Percentiles rank a stretch among this genome's conserved stretches.
Evolutionary conservation across 441 rosid species (phyloP).

Genomic region (Pelargonium australe): DNA sequence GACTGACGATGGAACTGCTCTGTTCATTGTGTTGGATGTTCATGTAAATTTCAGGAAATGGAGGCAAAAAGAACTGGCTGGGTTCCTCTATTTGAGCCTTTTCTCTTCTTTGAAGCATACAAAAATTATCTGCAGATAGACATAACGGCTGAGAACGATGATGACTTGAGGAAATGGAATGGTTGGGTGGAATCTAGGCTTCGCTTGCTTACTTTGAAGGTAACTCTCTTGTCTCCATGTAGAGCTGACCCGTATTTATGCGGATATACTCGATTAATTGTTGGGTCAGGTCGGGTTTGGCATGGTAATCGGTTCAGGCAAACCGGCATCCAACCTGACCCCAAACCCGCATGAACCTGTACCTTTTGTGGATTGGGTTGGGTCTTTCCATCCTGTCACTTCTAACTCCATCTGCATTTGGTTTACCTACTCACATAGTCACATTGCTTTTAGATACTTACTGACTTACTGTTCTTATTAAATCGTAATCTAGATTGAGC

Average conservation of each 20-base stretch:
- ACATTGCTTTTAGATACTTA: no score
- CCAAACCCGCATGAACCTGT: no score
- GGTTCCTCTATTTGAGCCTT: constrained; percentile 27
- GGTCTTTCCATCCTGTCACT: no score
- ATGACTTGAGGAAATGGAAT: constrained; percentile 27
- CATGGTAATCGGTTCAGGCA: no score
- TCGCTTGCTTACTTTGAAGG: constrained; percentile 25
- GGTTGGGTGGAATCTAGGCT: constrained; percentile 34
- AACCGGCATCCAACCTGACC: no score
- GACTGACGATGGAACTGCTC: not conserved
- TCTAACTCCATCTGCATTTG: no score
- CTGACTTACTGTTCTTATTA: not conserved
- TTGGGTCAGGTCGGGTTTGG: no score
- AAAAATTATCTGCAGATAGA: constrained; percentile 28
- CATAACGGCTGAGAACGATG: constrained; percentile 21
- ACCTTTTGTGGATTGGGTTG: no score
- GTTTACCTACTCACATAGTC: no score
- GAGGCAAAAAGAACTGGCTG: constrained; percentile 22
- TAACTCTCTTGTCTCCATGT: not conserved
- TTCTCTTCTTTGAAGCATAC: constrained; percentile 26
- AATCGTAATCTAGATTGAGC: constrained; percentile 22
- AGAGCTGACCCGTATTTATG: not conserved
- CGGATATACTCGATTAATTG: not conserved
- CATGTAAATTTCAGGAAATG: constrained; percentile 17
- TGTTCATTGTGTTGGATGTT: not conserved